Evolutionary conservation across 345 rosid genomes (phyloP), one percentile per base, ranked within the genome.

Genomic region (Ceriops decandra): DNA sequence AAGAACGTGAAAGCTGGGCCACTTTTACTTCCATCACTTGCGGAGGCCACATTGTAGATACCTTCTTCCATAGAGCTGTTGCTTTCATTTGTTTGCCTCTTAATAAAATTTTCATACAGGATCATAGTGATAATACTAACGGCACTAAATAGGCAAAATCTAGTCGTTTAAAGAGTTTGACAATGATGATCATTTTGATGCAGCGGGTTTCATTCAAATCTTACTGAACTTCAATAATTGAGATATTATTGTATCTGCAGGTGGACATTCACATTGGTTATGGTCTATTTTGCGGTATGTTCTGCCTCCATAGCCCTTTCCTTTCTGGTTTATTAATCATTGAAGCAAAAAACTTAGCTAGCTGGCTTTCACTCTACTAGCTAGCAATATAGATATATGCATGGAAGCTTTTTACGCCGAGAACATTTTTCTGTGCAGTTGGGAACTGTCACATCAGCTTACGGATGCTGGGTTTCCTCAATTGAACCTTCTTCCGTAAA

Each of bases 221-320:
- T 21, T 26, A 22, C 22, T 2, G 28, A 54, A 21, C 22, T 54
- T 26, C 8, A 9, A 54, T 21, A 54, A 21, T 54, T 54, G 30
- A 54, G 10, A 9, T 51, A 52, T 38, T 59, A 61, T 62, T 60
- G 33, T 42, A 68, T 80, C 57, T 78, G 83, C 92, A 95, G 98
- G 81, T 95, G 99, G 98, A 88, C 97, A 59, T 90, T 91, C 76
- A 60, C 84, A 15, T 75, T 95, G 72, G 90, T 90, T 59, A 84
- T 88, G 79, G 59, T 90, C 66, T 95, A 91, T 80, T 95, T 95
- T 76, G 88, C 81, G 87, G 99, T 95, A 87, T n/a, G 90, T 82
- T 3, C 24, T 54, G 46, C 60, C 71, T 38, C 52, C 38, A 15
- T 20, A 68, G 13, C 47, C 16, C 47, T 2, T 3, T 11, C 47